Base-by-base conservation (phyloP, 495 filamentous ascomycete species). In the Talaromyces stipitatus region DNA sequence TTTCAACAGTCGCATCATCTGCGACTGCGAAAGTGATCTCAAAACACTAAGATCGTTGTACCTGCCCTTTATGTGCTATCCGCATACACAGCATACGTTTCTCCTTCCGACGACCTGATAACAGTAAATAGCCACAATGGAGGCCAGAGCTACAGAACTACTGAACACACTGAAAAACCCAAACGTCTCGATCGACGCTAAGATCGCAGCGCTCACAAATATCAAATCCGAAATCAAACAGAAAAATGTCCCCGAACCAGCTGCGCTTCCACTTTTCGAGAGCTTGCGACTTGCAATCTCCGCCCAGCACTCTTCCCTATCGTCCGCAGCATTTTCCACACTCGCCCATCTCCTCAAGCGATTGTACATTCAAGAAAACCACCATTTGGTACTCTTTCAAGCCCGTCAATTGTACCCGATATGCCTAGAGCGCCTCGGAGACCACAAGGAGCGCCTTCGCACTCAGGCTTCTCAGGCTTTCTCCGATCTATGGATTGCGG, bases 191-290 rank as follows among this genome's bases (percentile, higher is more conserved):
- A 73, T 86, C 62, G 90, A 95, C 57, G 72, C 78, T 36, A 91
- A 91, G 67, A 78, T 90, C 57, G 72, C 82, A 50, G 81, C 82
- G 32, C 74, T 95, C 51, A 89, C 83, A 50, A 76, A 75, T 60
- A 70, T 92, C 68, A 95, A 95, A 68, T 88, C 87, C 48, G 82
- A 84, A 63, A 94, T 96, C 74, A 96, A 95, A 70, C 90, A 92
- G 64, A 85, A 85, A 56, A 88, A 88, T 72, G 87, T 95, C 23
- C 88, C 89, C 36, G 88, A 91, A 55, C 66, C 70, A n/a, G 86
- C 85, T 52, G 79, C 92, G 59, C 66, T 78, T 16, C 76, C 81
- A 30, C 80, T 94, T 53, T 91, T 94, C 71, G 88, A 95, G 53
- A 82, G 83, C 46, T 72, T 91, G 55, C 82, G 82, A 30, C 65